phyloP scores from a whole-genome alignment of 441 rosid genomes.

The Melianthus villosus region DNA sequence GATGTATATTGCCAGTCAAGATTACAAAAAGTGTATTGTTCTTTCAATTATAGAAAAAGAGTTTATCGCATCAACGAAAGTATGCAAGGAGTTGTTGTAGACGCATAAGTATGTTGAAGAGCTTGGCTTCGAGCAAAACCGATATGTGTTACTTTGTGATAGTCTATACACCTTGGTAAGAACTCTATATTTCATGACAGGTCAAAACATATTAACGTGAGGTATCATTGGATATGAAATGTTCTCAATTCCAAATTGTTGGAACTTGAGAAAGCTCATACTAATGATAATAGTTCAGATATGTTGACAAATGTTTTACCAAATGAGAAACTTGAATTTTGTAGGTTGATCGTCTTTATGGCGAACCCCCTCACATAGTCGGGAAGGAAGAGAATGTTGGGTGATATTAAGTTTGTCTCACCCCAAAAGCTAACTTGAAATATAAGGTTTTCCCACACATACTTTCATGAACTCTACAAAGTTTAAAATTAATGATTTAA shows the following conservation, averaged over 20 bases:
- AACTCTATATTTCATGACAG: neutral
- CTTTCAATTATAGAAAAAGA: neutral
- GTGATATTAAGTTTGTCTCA: no score
- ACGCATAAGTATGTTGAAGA: neutral
- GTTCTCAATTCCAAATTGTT: neutral
- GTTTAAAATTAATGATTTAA: no score
- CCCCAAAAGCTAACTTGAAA: no score
- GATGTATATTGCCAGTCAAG: neutral
- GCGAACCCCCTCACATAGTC: constrained; percentile 6
- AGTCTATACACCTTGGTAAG: neutral
- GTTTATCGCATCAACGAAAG: neutral
- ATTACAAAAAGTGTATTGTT: constrained; percentile 2
- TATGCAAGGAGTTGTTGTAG: neutral
- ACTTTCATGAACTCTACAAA: no score
- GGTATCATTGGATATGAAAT: neutral
- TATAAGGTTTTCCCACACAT: no score
- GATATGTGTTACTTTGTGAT: neutral
- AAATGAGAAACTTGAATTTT: neutral
- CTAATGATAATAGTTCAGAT: neutral
- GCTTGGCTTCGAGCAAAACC: neutral
- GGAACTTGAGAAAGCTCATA: neutral
- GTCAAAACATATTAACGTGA: neutral
- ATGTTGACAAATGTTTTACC: neutral
- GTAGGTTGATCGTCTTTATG: neutral
- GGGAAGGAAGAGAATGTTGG: neutral